Percentiles rank a stretch among this genome's conserved stretches.
phyloP scores from a whole-genome alignment of 129 eudicot genomes.

The Helichrysum umbraculigerum region DNA sequence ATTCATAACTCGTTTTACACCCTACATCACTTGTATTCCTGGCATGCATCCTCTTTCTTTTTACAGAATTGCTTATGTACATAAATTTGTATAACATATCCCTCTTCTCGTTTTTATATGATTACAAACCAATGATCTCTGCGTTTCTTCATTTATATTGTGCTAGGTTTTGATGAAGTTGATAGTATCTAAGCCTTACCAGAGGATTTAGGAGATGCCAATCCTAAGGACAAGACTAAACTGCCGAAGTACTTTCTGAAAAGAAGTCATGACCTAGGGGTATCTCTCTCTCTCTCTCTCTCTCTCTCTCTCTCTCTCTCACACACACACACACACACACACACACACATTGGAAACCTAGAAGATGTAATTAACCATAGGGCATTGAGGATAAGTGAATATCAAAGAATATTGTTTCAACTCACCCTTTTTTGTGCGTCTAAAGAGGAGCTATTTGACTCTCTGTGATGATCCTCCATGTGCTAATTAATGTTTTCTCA shows the following conservation, averaged over 20 bases:
- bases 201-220: slow-evolving; percentile 65
- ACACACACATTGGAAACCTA: too few relatives aligned
- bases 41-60: slow-evolving; percentile 1
- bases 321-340: too few relatives aligned
- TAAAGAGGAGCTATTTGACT: background rate
- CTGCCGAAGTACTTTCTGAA: slow-evolving; percentile 84
- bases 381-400: too few relatives aligned
- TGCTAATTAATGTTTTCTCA: slow-evolving; percentile 25
- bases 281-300: slow-evolving; percentile 24
- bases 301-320: too few relatives aligned
- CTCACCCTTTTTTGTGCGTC: too few relatives aligned
- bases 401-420: too few relatives aligned
- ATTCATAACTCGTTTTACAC: too few relatives aligned
- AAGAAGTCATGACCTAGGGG: slow-evolving; percentile 85
- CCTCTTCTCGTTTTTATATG: slow-evolving; percentile 5
- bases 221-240: slow-evolving; percentile 56
- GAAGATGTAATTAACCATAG: too few relatives aligned
- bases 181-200: slow-evolving; percentile 92
- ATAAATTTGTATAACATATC: background rate
- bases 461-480: background rate
- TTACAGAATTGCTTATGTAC: background rate
- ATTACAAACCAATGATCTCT: background rate
- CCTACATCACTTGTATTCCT: background rate
- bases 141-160: background rate
- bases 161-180: slow-evolving; percentile 79